These are phyloP conservation scores for Colletotrichum somersetense DNA, from an alignment of 2,329 filamentous ascomycete genomes.

Conservation along the genomic window DNA sequence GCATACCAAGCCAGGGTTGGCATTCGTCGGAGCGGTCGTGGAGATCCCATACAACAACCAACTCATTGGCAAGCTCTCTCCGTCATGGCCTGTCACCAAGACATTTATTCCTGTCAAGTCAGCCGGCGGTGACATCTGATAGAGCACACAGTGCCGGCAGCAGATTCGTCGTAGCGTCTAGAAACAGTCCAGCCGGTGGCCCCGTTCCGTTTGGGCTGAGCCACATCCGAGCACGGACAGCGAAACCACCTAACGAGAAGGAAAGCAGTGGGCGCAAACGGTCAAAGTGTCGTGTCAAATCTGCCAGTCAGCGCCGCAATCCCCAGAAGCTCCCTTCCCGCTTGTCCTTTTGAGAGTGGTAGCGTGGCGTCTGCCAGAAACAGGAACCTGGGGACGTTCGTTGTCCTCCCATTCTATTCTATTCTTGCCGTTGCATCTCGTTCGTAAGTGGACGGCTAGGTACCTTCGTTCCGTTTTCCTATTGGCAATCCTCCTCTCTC, in stretches of 20 bases:
- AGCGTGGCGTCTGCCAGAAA: constrained; percentile 25
- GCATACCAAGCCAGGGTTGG: constrained; percentile 1
- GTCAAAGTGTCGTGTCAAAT: constrained; percentile 5
- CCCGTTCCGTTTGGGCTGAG: constrained; percentile 14
- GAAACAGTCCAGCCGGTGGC: constrained; percentile 17
- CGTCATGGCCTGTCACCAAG: not conserved
- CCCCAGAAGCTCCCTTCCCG: constrained; percentile 18
- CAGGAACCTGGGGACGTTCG: not conserved
- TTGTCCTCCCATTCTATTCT: not conserved
- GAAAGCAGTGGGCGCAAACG: constrained; percentile 17
- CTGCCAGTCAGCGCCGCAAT: not conserved
- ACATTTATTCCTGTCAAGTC: not conserved
- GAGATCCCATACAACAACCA: not conserved
- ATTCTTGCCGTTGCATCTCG: constrained; percentile 1
- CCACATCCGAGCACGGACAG: constrained; percentile 24
- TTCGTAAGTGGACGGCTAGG: not conserved
- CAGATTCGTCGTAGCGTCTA: constrained; percentile 15
- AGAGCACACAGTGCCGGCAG: not conserved
- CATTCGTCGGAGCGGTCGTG: not conserved
- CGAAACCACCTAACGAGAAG: not conserved
- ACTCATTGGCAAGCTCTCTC: not conserved
- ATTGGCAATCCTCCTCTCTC: constrained; percentile 11
- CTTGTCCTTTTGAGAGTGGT: constrained; percentile 1
- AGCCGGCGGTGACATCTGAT: constrained; percentile 15
- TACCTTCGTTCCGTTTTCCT: not conserved